Evolutionary conservation across 1,284 basidiomycete genomes (phyloP), one percentile per base, ranked within the genome.

Genomic region (Chondrostereum purpureum): DNA sequence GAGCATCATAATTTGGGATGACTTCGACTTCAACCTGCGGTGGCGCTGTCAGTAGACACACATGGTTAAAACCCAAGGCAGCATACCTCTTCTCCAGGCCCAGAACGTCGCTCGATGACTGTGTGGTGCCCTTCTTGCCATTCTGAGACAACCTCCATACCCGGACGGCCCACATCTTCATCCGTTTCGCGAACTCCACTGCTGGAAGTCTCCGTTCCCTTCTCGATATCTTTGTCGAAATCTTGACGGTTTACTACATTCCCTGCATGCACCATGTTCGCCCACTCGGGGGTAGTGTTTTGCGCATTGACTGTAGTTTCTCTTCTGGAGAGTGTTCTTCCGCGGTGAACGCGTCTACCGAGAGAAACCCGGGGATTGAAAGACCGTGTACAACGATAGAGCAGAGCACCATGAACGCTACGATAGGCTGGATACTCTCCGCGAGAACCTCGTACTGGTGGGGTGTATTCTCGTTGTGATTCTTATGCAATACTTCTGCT

Each of bases 281-380:
- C 37, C 45, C 45, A 46, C n/a, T 46, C 45, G 11, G 45, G 39
- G 12, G 17, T 21, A 20, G 23, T 21, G 16, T 23, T 37, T 3
- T 21, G 6, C 8, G 31, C 31, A 11, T 19, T 19, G 8, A 44
- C 5, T 11, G 31, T 44, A n/a, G 34, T 37, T 20, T 44, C 31
- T 22, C 42, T 27, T 23, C 39, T 20, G 8, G 45, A 46, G 39
- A 39, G 42, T 13, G 45, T 46, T 6, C 45, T 42, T 18, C 39
- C 31, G 4, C 41, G 39, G 61, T 93, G 91, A 5, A 96, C 91
- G 22, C 91, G 81, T 21, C 88, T 76, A 11, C 92, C 86, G 21
- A 96, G 79, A 19, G 91, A 90, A 96, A 93, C 63, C 87, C 88
- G 0, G 93, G 92, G 53, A 97, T 95, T 16, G 90, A 93, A 4